Evolutionary conservation across 106 monocot genomes (phyloP), one percentile per base, ranked within the genome.

Genomic region (Amphibolis antarctica): DNA sequence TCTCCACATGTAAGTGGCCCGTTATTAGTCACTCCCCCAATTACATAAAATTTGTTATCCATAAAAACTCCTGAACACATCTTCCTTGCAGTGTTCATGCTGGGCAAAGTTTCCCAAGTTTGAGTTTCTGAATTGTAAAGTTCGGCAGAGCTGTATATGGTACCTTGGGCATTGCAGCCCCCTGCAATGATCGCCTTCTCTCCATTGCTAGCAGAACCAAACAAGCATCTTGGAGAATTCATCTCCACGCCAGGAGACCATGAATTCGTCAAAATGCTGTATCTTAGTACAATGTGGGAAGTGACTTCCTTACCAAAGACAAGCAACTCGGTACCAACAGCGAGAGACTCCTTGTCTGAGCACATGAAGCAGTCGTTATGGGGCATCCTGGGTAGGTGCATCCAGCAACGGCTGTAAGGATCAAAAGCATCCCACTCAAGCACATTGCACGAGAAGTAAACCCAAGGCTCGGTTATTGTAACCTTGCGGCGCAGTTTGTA

Each of bases 31-130:
- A 75, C 82, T 10, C 92, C 92, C 25, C 87, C 92, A 24, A 92
- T 82, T 2, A 92, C 87, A 65, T 87, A 92, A 22, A 92, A 92
- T 61, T 92, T 92, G n/a, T 60, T 56, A 46, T 87, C 92, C 92
- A 92, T 92, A 60, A 92, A 92, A 19, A 82, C 81, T 0, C 87
- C 92, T 0, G 92, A 92, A 22, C 92, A 92, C 84, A 87, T 84
- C 54, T 84, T 92, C 36, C 92, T 68, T 1, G 87, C 79, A 14
- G 4, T 42, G 42, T 82, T 79, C 92, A 92, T 92, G 51, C 67
- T 65, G 10, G 92, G 87, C 15, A 92, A 69, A 52, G 79, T 72
- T 5, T 56, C 64, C 92, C 92, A 92, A 46, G 60, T 70, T 28
- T 81, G 76, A 7, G 52, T 64, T 64, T 84, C 84, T 0, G 87